Base-by-base conservation (phyloP, 441 rosid species). In the Pelargonium australe region DNA sequence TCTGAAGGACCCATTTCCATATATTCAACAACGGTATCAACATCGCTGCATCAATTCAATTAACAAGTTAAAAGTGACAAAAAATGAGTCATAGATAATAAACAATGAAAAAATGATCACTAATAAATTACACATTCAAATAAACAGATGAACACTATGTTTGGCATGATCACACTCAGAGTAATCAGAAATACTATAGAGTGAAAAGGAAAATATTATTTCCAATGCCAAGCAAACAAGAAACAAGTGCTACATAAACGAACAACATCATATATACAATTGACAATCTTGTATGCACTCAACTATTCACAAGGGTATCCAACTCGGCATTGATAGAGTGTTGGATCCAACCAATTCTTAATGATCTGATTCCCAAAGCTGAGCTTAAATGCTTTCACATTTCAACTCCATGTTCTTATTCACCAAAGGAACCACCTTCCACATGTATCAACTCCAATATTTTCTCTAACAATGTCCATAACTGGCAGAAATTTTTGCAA, bases 21-120 rank as follows among this genome's bases (percentile, higher is more conserved):
- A 45, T 74, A 75, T 55, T 75, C 81, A 40, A 69, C 66, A n/a
- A 66, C 5, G 68, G 69, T n/a, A 70, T 80, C 78, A 70, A 51
- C 75, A 64, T 74, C 65, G 64, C 84, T 75, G 74, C 72, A 63
- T 19, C 43, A 65, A 14, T 53, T 25, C 37, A 61, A 28, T 25
- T 23, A 11, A 55, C 9, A 25, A 13, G 1, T 25, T 25, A 25
- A 61, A 7, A 0, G 31, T 61, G 64, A 25, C 37, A 58, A 25
- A 11, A 61, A n/a, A 25, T 61, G 14, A 61, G 16, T 23, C 64
- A 61, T 61, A 25, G 41, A 25, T 60, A 61, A 61, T 20, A 20
- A 20, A 61, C 16, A 25, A 61, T 1, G 9, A 25, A 61, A 3
- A 61, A 1, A 20, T 43, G 47, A 61, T 28, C 41, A 25, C 40